Evolutionary conservation across 2,329 filamentous ascomycete genomes (phyloP), one percentile per base, ranked within the genome.

Genomic region (Claviceps sp.): DNA sequence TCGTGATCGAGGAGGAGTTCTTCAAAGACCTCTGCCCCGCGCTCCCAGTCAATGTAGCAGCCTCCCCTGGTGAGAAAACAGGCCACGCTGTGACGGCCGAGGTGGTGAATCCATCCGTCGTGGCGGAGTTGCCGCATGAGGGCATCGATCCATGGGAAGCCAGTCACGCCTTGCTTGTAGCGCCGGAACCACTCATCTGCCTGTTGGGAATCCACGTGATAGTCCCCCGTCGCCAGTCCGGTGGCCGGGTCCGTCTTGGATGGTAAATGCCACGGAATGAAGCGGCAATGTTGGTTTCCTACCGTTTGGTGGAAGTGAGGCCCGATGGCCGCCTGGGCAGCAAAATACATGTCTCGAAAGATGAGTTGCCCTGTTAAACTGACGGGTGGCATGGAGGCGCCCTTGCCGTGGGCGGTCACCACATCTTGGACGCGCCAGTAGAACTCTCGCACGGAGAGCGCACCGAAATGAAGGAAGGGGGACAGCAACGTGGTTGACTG

Each of bases 341-440:
- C 85, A 59, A 90, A 89, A 65, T 89, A 90, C 86, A 90, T 90
- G 62, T 90, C 86, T 16, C 86, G 75, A 64, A 90, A 90, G 11
- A 89, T 70, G 1, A 90, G 67, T 59, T 90, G 86, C 2, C 86
- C 86, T 0, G 76, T 81, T 16, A 90, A 65, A 55, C 79, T 85
- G n/a, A 79, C 79, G 0, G 86, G 86, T 0, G 83, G 80, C 26
- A 72, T 69, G 7, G 79, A 83, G 2, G 77, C 77, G 2, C 72
- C 72, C 37, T 73, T 72, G 37, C 76, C 75, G 59, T 79, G 80
- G 11, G 70, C 68, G 4, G 76, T 68, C 2, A 86, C 73, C 1
- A 84, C 73, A 26, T 82, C 79, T 60, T 82, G 76, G 0, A 81
- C 80, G 24, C 78, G 75, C 79, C 85, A 87, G 67, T 86, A 90